These are phyloP conservation scores for Hippophae gyantsensis DNA, from an alignment of 306 rosid species.

Conservation along the genomic window DNA sequence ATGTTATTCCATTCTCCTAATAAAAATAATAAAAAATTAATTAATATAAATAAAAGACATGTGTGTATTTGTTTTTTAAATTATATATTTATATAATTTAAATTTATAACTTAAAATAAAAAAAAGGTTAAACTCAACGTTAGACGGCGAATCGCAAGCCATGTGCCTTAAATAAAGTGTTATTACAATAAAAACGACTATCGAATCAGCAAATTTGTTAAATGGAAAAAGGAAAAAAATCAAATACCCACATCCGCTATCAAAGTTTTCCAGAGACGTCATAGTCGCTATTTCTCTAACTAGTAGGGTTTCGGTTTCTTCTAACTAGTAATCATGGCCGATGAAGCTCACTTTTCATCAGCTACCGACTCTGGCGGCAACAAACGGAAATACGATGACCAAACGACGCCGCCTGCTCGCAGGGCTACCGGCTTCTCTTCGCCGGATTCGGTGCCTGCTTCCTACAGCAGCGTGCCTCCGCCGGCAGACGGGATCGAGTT, in stretches of 20 bases:
- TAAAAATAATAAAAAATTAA: too few species aligned
- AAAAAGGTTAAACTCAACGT: too few species aligned
- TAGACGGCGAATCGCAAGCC: too few species aligned
- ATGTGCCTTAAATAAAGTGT: too few species aligned
- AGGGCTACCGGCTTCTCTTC: conserved; percentile 66
- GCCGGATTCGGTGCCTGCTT: conserved; percentile 35
- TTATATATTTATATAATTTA: too few species aligned
- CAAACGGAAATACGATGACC: conserved; percentile 90
- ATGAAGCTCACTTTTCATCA: conserved; percentile 61
- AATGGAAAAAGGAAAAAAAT: not conserved
- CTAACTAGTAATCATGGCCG: conserved; percentile 39
- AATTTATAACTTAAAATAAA: too few species aligned
- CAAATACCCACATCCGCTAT: conserved; percentile 8
- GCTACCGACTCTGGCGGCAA: conserved; percentile 34
- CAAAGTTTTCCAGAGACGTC: conserved; percentile 12
- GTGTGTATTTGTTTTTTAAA: too few species aligned
- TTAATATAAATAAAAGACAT: too few species aligned
- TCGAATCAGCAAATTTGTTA: not conserved
- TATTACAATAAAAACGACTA: too few species aligned
- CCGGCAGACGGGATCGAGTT: conserved; percentile 58
- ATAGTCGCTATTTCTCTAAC: conserved; percentile 6
- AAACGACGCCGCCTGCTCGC: conserved; percentile 29
- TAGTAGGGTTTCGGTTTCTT: conserved; percentile 40
- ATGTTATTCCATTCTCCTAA: too few species aligned
- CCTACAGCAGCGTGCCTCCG: conserved; percentile 62